Base-by-base conservation (phyloP, 139 green algal genomes). In the Picochlorum sp. region DNA sequence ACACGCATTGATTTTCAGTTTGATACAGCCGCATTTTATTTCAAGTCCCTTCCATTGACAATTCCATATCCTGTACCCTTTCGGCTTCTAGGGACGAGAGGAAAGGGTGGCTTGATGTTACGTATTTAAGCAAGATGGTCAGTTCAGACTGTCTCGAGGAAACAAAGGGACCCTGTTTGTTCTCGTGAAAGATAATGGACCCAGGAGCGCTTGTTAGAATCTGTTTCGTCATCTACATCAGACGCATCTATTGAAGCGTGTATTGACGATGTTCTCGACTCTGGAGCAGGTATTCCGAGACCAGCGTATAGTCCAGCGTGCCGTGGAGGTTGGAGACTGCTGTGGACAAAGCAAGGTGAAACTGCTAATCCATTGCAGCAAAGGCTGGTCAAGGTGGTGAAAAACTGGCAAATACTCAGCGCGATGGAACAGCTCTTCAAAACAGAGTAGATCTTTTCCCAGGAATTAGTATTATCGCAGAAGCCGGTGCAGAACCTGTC, bases 11-110 rank as follows among this genome's bases (percentile, higher is more conserved):
- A 95, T 74, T 95, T 96, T 68, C 83, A 90, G 70, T 95, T 96
- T 58, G 78, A 89, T 60, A 26, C 57, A 2, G 88, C 86, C 2
- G 87, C 84, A 1, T 97, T 98, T 74, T 67, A 88, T n/a, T 86
- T 97, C 66, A 79, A 79, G 1, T 72, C 75, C 14, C 73, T 95
- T 32, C 86, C 88, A 14, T 94, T 95, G 74, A 85, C 80, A 34
- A 75, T 96, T 2, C 92, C 93, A 5, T 99, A 98, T 74, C 92
- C 91, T 6, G 93, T 99, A 45, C 93, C 93, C 6, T 99, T 99
- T 75, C 70, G 77, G 23, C 68, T 97, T 10, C 78, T 99, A 37
- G 89, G 87, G 88, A 99, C 68, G 92, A 98, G 68, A 79, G 76
- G 34, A 96, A 97, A 81, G 87, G 86, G n/a, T 95, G 83, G 82